These are phyloP conservation scores for Ogataea corticis DNA, from an alignment of 805 yeast genomes.

Conservation along the genomic window DNA sequence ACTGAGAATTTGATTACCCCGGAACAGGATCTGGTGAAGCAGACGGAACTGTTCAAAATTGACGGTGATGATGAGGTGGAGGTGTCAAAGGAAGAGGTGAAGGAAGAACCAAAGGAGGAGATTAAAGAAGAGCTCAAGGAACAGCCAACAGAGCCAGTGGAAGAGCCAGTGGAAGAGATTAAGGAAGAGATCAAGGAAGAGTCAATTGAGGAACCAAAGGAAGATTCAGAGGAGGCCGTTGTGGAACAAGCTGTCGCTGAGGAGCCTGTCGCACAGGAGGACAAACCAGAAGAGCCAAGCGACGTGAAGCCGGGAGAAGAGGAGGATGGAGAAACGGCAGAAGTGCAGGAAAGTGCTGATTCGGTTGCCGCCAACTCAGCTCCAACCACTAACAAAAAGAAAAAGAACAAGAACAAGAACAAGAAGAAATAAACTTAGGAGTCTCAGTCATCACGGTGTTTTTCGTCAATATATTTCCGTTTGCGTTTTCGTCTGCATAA, in stretches of 20 bases:
- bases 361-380: too few relatives aligned
- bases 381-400: too few relatives aligned
- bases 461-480: not conserved
- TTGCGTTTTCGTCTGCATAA: not conserved
- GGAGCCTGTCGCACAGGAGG: too few relatives aligned
- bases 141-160: not conserved
- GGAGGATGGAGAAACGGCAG: not conserved
- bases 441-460: not conserved
- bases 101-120: constrained; percentile 2
- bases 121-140: constrained; percentile 12
- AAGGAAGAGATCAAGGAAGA: not conserved
- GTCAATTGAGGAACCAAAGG: constrained; percentile 2
- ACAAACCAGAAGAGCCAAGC: too few relatives aligned
- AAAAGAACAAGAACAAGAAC: constrained; percentile 5
- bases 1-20: constrained; percentile 6
- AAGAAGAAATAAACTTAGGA: constrained; percentile 7
- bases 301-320: constrained; percentile 3
- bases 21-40: constrained; percentile 6
- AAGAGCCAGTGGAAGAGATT: constrained; percentile 1
- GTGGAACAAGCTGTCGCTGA: not conserved
- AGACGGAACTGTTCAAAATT: constrained; percentile 4
- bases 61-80: constrained; percentile 10
- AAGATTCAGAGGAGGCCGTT: constrained; percentile 1
- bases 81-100: not conserved
- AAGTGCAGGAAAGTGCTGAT: constrained; percentile 1